Conservation (phyloP, 352 stramenopile genomes). For the Globisporangium rhizosaccharum region DNA sequence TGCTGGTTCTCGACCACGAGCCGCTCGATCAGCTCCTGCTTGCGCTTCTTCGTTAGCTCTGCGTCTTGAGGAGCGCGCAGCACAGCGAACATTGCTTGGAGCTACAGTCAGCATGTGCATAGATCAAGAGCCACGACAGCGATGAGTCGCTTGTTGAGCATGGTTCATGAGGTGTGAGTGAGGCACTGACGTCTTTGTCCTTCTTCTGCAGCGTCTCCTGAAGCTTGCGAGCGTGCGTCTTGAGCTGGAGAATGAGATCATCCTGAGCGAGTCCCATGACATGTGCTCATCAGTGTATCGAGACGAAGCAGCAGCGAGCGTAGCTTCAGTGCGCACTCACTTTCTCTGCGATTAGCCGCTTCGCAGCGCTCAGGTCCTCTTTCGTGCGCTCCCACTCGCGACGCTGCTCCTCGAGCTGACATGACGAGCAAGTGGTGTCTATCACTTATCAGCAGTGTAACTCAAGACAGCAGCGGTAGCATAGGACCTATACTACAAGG, state of each 20-base stretch:
- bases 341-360: conserved; percentile 39
- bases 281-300: background rate
- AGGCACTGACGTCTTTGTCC: conserved; percentile 46
- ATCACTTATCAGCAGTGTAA: background rate
- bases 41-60: conserved; percentile 58
- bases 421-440: background rate
- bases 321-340: conserved; percentile 9
- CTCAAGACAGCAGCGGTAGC: background rate
- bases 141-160: background rate
- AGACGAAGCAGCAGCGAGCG: background rate
- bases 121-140: background rate
- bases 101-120: conserved; percentile 17
- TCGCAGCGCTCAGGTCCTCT: conserved; percentile 39
- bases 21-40: conserved; percentile 50
- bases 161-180: background rate
- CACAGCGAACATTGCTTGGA: conserved; percentile 54
- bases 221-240: conserved; percentile 46
- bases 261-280: conserved; percentile 25
- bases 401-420: conserved; percentile 47
- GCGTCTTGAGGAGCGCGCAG: conserved; percentile 51
- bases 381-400: conserved; percentile 51
- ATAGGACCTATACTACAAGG: background rate
- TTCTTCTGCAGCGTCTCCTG: conserved; percentile 58
- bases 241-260: conserved; percentile 49
- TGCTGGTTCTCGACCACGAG: conserved; percentile 56